Base-by-base conservation (phyloP, 129 eudicot genomes). In the Pseudognaphalium luteoalbum region DNA sequence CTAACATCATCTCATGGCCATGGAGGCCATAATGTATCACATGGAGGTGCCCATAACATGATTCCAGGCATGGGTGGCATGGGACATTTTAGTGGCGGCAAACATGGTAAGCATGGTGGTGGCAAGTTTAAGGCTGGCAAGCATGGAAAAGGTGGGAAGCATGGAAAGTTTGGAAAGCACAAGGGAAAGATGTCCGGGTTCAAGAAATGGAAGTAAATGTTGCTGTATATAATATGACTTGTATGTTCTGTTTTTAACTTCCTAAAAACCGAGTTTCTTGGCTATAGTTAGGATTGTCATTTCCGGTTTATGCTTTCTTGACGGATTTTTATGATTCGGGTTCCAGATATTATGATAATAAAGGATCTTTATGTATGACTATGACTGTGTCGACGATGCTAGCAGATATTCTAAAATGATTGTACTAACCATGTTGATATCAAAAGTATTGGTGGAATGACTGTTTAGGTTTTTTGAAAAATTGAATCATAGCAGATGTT, bases 121-220 rank as follows among this genome's bases (percentile, higher is more conserved):
- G 90, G 90, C 7, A 87, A 87, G 74, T 88, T 88, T 69, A 88
- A 88, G 87, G 86, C 75, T 10, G 92, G 92, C 35, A 88, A 88
- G 77, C 85, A 80, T 62, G 88, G 88, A 32, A 85, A 82, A 76
- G 81, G 72, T 5, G 71, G 88, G 76, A 84, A 84, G 64, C 83
- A 85, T 63, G 88, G 85, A 32, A 87, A 86, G 73, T 83, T 78
- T 32, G 89, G 90, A 41, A 85, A 81, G 61, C 88, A 89, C 75
- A 78, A 84, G 57, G 87, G 87, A 22, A 79, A 75, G 69, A 37
- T 60, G 35, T 74, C 77, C 16, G 81, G 76, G 70, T 86, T 86
- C 81, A 87, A 85, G 83, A 82, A 76, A 61, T 88, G 90, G 87
- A 88, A 86, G 86, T 90, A 81, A 86, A 52, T 41, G 30, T 8